Evolutionary conservation across 2,329 filamentous ascomycete genomes (phyloP), one percentile per base, ranked within the genome.

Genomic region (Diaporthe humulicola): DNA sequence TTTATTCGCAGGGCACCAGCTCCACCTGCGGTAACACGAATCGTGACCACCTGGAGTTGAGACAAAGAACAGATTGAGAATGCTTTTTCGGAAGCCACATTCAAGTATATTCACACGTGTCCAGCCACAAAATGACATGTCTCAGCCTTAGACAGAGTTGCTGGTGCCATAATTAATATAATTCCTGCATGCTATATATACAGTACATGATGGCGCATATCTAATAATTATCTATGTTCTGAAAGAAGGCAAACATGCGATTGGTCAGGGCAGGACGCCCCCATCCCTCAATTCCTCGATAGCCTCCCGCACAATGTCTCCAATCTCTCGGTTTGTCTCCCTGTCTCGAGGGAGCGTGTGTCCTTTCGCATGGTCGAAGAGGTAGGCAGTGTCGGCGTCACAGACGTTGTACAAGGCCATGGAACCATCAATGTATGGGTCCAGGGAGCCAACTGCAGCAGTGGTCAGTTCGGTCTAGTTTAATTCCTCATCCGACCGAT

Each of bases 291-390:
- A 71, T 33, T 78, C 76, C 17, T 74, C 66, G 38, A 80, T 80
- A 3, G 80, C 79, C 52, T 71, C 36, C 48, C 67, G 38, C 28
- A 73, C 58, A 56, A 61, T 64, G 28, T 79, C 77, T 10, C 79
- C 78, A 19, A 85, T 78, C 66, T 85, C 83, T 15, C 77, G 77
- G 12, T 84, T 77, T 1, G 81, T 83, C 33, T 80, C 78, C 56
- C 79, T 78, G 58, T 79, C 80, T 19, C 82, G 78, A 9, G 86
- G 85, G 12, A 87, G 78, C 3, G 82, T 82, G 76, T 87, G 86
- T 0, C 86, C 86, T 42, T 84, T 84, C 0, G 83, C 85, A 69
- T 86, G 84, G 64, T 87, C 85, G 45, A 86, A 86, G 7, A 87
- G 78, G 60, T 82, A 81, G 0, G 84, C 84, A 1, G 78, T 83